Percentiles rank a stretch among this genome's conserved stretches.
phyloP scores from a whole-genome alignment of 495 filamentous ascomycete species.

The Aspergillus hancockii region DNA sequence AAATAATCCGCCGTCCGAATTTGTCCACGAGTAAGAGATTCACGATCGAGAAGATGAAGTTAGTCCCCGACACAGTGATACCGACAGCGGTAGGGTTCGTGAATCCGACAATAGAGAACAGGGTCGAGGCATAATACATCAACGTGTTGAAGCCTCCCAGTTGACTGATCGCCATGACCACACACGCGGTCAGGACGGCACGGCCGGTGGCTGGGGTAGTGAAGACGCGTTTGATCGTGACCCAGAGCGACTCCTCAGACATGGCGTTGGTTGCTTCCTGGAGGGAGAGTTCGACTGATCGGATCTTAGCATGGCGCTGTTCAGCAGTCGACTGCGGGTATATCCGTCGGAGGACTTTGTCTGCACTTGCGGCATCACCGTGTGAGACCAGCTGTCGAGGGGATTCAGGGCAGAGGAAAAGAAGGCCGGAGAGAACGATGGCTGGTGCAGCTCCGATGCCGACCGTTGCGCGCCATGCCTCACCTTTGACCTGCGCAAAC shows the following conservation, averaged over 20 bases:
- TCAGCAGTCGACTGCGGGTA: conserved; percentile 35
- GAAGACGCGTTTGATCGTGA: conserved; percentile 45
- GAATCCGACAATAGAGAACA: conserved; percentile 56
- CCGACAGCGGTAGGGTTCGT: conserved; percentile 49
- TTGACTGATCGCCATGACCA: conserved; percentile 48
- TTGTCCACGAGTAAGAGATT: conserved; percentile 50
- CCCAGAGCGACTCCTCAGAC: conserved; percentile 31
- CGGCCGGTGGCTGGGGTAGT: conserved; percentile 44
- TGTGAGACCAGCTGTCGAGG: conserved; percentile 53
- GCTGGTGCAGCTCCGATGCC: conserved; percentile 50
- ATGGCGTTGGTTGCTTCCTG: conserved; percentile 32
- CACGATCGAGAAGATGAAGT: conserved; percentile 52
- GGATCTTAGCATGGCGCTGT: conserved; percentile 41
- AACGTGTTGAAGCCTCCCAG: conserved; percentile 49
- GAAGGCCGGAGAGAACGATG: conserved; percentile 39
- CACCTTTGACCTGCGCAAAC: conserved; percentile 41
- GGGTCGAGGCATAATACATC: conserved; percentile 52
- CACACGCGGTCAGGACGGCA: conserved; percentile 50
- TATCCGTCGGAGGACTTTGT: conserved; percentile 34
- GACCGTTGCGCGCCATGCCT: conserved; percentile 54
- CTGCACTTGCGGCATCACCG: conserved; percentile 37
- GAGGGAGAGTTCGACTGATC: conserved; percentile 35
- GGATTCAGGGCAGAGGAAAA: conserved; percentile 51
- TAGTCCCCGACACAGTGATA: conserved; percentile 50
- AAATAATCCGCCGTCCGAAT: conserved; percentile 47